Evolutionary conservation across 208 protist genomes (phyloP).

Genomic region (Trypanosoma melophagium): DNA sequence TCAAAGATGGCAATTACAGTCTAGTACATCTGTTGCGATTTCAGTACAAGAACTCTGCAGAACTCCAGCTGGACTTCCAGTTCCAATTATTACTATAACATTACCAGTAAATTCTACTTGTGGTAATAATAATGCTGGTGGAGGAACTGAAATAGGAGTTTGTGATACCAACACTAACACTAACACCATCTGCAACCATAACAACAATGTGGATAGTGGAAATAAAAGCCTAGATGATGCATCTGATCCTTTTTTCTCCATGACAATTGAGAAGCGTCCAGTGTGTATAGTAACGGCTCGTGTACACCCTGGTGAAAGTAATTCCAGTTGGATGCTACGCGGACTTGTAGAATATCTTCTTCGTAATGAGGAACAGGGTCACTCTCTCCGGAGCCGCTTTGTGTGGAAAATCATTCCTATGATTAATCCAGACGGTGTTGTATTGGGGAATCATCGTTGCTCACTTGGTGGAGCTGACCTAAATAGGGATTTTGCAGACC

Average conservation of each 20-base stretch:
- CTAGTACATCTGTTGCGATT: constrained; percentile 17
- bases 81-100: constrained; percentile 93
- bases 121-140: constrained; percentile 33
- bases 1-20: constrained; percentile 24
- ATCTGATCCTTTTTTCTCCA: not conserved
- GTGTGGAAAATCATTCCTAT: constrained; percentile 97
- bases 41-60: constrained; percentile 79
- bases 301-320: constrained; percentile 97
- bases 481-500: constrained; percentile 92
- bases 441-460: constrained; percentile 97
- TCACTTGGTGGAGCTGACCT: constrained; percentile 93
- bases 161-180: not conserved
- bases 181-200: not conserved
- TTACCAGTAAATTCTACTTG: constrained; percentile 22
- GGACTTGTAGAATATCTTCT: constrained; percentile 93
- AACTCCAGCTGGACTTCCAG: constrained; percentile 78
- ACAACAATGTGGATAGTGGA: not conserved
- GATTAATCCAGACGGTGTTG: constrained; percentile 98
- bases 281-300: constrained; percentile 91
- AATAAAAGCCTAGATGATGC: not conserved
- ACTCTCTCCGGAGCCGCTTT: constrained; percentile 59
- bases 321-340: constrained; percentile 95
- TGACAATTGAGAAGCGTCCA: constrained; percentile 47
- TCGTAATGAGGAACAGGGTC: constrained; percentile 9
- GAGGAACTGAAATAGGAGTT: constrained; percentile 6